Conservation (phyloP, 2,329 filamentous ascomycete species). For the Sarocladiaceae sp. region DNA sequence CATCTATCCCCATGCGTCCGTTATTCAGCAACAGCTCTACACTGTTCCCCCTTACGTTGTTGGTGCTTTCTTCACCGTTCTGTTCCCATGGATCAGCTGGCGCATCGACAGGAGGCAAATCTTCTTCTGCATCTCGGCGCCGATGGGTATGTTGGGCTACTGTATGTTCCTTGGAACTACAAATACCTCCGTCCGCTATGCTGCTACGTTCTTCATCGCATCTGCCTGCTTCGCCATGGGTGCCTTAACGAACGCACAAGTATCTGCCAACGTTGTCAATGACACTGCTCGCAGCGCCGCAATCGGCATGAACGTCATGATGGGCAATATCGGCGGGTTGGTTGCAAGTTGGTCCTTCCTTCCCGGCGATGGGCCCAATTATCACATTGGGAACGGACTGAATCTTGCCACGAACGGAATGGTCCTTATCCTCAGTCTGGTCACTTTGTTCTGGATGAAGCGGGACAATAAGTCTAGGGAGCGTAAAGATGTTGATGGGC, state of each 20-base stretch:
- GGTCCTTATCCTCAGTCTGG: constrained; percentile 42
- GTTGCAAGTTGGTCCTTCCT: constrained; percentile 61
- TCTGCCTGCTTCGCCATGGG: constrained; percentile 58
- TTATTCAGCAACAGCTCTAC: constrained; percentile 60
- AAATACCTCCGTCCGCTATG: constrained; percentile 52
- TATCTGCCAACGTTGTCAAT: constrained; percentile 63
- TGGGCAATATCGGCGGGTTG: constrained; percentile 66
- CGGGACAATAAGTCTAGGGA: constrained; percentile 46
- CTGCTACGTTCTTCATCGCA: constrained; percentile 63
- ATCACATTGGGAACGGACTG: constrained; percentile 63
- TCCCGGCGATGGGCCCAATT: constrained; percentile 57
- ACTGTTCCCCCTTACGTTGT: constrained; percentile 67
- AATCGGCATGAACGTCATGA: constrained; percentile 62
- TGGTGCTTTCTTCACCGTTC: constrained; percentile 59
- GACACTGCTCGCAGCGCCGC: constrained; percentile 63
- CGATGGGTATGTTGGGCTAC: constrained; percentile 62
- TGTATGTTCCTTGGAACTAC: constrained; percentile 60
- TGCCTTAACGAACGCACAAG: constrained; percentile 60
- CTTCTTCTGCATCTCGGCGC: constrained; percentile 54
- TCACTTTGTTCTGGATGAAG: constrained; percentile 54
- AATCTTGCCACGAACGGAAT: constrained; percentile 55
- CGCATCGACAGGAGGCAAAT: constrained; percentile 52
- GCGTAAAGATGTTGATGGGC: constrained; percentile 25
- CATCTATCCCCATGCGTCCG: constrained; percentile 52
- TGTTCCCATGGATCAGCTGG: constrained; percentile 57